A percentile compares a stretch with the other conserved stretches of the same genome.
Evolutionary conservation across 1,284 basidiomycete species (phyloP).

Genomic region (Xanthoconium separans): DNA sequence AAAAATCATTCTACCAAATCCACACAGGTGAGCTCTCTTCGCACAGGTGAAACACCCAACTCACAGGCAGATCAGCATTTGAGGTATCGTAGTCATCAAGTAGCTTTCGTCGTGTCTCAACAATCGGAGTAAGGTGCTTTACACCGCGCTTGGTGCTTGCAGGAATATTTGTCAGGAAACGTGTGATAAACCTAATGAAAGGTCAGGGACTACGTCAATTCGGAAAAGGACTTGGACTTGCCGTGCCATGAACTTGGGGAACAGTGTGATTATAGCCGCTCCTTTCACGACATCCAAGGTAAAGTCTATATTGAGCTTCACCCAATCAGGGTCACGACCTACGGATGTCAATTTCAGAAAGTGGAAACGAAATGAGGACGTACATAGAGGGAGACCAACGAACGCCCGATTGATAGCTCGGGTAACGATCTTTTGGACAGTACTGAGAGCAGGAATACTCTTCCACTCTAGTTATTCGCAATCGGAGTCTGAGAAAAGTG

Average conservation of each 20-base stretch:
- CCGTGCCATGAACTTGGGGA: slow-evolving; percentile 42
- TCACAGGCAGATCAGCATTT: slow-evolving; percentile 18
- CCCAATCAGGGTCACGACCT: slow-evolving; percentile 42
- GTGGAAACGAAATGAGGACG: slow-evolving; percentile 1
- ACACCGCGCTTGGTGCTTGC: slow-evolving; percentile 8
- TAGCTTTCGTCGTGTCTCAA: slow-evolving; percentile 34
- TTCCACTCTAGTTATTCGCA: slow-evolving; percentile 31
- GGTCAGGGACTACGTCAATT: neutral
- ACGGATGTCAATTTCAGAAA: neutral
- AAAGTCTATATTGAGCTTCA: slow-evolving; percentile 34
- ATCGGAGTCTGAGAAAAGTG: neutral
- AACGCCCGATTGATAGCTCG: slow-evolving; percentile 39
- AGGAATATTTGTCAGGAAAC: slow-evolving; percentile 7
- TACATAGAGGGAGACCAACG: slow-evolving; percentile 42
- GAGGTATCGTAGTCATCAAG: slow-evolving; percentile 33
- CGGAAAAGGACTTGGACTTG: slow-evolving; percentile 14
- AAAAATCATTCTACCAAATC: slow-evolving; percentile 37
- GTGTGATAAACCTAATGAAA: slow-evolving; percentile 3
- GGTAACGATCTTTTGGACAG: slow-evolving; percentile 29
- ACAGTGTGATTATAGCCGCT: slow-evolving; percentile 30
- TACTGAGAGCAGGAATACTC: slow-evolving; percentile 16
- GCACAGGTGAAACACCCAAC: neutral
- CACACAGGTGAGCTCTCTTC: neutral
- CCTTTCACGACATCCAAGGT: slow-evolving; percentile 35
- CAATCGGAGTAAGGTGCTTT: slow-evolving; percentile 34